Conservation (phyloP, 2,329 filamentous ascomycete species). For the Juglanconis sp. region DNA sequence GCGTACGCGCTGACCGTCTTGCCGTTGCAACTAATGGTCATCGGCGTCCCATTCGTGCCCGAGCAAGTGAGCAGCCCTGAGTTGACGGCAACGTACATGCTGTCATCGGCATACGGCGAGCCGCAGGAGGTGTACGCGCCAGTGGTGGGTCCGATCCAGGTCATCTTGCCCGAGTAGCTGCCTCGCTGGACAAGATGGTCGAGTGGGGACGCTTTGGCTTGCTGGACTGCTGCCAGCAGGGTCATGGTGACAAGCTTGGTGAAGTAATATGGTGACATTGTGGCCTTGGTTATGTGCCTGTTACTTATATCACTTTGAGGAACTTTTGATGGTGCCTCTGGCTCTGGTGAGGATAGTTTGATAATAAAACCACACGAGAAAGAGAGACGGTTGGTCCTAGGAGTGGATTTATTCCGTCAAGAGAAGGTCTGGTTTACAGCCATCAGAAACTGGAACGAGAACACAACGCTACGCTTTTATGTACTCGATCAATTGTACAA, state of each 20-base stretch:
- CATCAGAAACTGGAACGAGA: too few species aligned
- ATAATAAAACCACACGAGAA: too few species aligned
- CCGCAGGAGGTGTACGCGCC: conserved; percentile 1
- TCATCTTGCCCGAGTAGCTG: conserved; percentile 5
- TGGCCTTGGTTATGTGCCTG: too few species aligned
- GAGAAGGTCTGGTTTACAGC: too few species aligned
- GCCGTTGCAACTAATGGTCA: conserved; percentile 14
- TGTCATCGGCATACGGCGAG: conserved; percentile 5
- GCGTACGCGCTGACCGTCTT: conserved; percentile 25
- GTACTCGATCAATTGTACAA: too few species aligned
- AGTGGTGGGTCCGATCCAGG: conserved; percentile 3
- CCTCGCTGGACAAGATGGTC: conserved; percentile 2
- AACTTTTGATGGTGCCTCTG: too few species aligned
- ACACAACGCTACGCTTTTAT: too few species aligned
- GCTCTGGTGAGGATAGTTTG: too few species aligned
- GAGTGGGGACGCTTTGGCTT: neutral
- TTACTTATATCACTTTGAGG: too few species aligned
- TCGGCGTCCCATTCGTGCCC: neutral
- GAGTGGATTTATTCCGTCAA: too few species aligned
- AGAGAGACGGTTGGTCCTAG: too few species aligned
- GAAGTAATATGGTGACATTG: too few species aligned
- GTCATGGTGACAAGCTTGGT: neutral
- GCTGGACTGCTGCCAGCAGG: neutral
- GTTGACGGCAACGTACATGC: conserved; percentile 14
- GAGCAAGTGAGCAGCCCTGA: conserved; percentile 3